phyloP scores from a whole-genome alignment of 2,329 filamentous ascomycete species.

The Aspergillus piperis region DNA sequence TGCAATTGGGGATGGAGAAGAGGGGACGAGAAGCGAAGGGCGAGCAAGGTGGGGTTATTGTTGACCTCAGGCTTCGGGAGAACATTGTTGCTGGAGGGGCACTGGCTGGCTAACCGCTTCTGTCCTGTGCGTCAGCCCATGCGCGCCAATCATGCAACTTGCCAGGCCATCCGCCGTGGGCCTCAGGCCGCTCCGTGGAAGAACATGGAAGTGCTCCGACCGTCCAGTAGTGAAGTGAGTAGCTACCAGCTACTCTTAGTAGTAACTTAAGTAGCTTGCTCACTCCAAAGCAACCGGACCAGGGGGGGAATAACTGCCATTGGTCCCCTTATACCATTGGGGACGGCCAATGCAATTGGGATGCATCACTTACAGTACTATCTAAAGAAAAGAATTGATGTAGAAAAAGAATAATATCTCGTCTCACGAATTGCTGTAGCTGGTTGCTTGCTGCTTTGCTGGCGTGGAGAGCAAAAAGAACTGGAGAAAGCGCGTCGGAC shows the following conservation, averaged over 20 bases:
- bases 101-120: slow-evolving; percentile 25
- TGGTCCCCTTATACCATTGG: background rate
- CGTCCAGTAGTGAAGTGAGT: too few species aligned
- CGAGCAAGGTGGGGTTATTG: slow-evolving; percentile 48
- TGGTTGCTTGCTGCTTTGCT: slow-evolving; percentile 2
- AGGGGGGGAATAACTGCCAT: background rate
- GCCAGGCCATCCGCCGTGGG: background rate
- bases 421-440: background rate
- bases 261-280: background rate
- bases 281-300: background rate
- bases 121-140: slow-evolving; percentile 18
- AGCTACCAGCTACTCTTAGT: background rate
- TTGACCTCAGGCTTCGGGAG: slow-evolving; percentile 42
- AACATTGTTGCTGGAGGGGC: slow-evolving; percentile 45
- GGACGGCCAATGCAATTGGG: background rate
- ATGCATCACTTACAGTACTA: slow-evolving; percentile 9
- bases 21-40: slow-evolving; percentile 40
- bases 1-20: slow-evolving; percentile 36
- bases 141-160: slow-evolving; percentile 21
- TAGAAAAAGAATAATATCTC: background rate
- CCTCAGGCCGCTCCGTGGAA: slow-evolving; percentile 15
- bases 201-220: slow-evolving; percentile 2
- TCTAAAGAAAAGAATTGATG: too few species aligned
- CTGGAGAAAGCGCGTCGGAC: slow-evolving; percentile 6
- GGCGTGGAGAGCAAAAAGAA: slow-evolving; percentile 13